Conservation (phyloP, 73 alveolate species). For the Effrenium voratum region DNA sequence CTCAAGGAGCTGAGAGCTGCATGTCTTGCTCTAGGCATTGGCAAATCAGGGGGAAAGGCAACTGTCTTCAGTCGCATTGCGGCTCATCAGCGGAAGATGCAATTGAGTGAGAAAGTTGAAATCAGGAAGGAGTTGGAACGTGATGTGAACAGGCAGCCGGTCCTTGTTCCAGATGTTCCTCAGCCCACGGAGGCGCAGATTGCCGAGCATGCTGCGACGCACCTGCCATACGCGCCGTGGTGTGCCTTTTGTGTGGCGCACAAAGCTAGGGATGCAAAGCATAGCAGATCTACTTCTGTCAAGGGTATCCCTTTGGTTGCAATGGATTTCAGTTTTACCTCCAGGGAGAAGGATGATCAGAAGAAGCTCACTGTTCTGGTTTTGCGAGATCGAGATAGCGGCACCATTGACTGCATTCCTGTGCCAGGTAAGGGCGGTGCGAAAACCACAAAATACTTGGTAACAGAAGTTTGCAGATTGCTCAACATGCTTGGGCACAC, state of each 20-base stretch:
- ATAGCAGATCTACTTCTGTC: not conserved
- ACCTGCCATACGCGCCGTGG: not conserved
- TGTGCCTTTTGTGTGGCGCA: not conserved
- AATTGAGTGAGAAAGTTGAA: no score
- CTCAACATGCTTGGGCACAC: not conserved
- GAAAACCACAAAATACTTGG: not conserved
- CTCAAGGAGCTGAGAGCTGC: no score
- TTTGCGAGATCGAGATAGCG: not conserved
- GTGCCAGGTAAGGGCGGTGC: not conserved
- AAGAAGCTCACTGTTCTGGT: not conserved
- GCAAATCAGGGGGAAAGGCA: no score
- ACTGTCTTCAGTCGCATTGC: no score
- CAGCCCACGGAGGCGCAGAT: no score
- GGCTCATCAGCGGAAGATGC: no score
- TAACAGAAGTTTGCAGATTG: not conserved
- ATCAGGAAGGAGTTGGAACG: no score
- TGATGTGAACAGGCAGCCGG: no score
- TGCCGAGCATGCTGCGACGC: no score
- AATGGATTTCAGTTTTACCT: not conserved
- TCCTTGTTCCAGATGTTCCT: no score
- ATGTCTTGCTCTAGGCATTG: no score
- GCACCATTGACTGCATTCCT: not conserved
- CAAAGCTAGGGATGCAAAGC: not conserved
- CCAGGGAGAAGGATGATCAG: not conserved
- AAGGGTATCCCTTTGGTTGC: not conserved